phyloP scores from a whole-genome alignment of 106 monocot genomes.

The Agapanthus africanus region DNA sequence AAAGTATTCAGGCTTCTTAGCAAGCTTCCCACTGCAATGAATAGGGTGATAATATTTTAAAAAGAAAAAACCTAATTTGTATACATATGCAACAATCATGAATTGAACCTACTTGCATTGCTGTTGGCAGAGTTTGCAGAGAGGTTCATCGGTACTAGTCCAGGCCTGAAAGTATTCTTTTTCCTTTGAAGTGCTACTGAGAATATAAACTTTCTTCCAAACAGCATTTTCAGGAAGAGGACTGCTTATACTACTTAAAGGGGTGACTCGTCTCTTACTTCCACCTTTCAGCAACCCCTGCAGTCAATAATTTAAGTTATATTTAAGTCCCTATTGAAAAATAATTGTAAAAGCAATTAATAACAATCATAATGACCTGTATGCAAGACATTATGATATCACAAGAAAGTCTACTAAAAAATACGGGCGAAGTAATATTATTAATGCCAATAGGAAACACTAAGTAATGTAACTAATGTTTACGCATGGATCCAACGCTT shows the following conservation, averaged over 20 bases:
- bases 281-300: constrained; percentile 95
- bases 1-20: constrained; percentile 81
- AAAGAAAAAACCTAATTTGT: neutral
- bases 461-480: neutral
- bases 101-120: constrained; percentile 60
- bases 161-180: constrained; percentile 75
- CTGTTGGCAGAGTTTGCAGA: constrained; percentile 89
- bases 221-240: constrained; percentile 68
- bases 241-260: constrained; percentile 51
- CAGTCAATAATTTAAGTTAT: neutral
- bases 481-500: neutral
- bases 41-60: neutral
- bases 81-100: neutral
- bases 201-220: constrained; percentile 71
- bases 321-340: neutral
- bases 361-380: neutral
- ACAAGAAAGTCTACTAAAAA: neutral
- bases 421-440: neutral
- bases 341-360: no score
- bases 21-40: constrained; percentile 60
- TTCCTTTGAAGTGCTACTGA: constrained; percentile 41
- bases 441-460: neutral
- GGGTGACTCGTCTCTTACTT: constrained; percentile 76
- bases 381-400: neutral
- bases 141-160: constrained; percentile 44